Conservation (phyloP, 257 asterid genomes). For the Dorcoceras hygrometricum region DNA sequence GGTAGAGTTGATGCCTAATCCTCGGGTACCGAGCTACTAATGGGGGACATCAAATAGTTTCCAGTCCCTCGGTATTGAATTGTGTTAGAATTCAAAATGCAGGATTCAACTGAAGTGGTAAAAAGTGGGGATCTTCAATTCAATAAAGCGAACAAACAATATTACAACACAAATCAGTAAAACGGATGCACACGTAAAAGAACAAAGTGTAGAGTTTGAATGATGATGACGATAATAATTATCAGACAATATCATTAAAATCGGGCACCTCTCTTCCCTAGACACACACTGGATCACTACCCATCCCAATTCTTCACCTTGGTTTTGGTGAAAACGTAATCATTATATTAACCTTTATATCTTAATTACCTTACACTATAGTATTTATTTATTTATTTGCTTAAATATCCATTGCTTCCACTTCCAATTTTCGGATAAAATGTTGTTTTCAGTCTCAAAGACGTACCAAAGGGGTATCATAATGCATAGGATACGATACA, state of each 20-base stretch:
- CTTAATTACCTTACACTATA: conserved; percentile 24
- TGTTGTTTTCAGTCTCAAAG: too few relatives aligned
- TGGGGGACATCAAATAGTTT: too few relatives aligned
- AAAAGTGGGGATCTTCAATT: conserved; percentile 29
- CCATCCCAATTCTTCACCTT: conserved; percentile 29
- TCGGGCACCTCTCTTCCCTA: conserved; percentile 30
- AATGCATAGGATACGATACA: too few relatives aligned
- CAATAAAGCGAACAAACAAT: conserved; percentile 23
- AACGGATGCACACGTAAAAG: conserved; percentile 51
- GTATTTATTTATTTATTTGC: background rate
- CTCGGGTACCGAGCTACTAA: too few relatives aligned
- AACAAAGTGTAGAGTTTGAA: conserved; percentile 31
- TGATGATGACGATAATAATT: conserved; percentile 33
- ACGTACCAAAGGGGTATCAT: too few relatives aligned
- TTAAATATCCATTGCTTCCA: too few relatives aligned
- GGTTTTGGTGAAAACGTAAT: conserved; percentile 29
- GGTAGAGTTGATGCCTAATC: too few relatives aligned
- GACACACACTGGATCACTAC: conserved; percentile 40
- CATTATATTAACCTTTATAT: conserved; percentile 30
- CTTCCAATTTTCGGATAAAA: background rate
- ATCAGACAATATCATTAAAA: conserved; percentile 40
- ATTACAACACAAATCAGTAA: conserved; percentile 25
- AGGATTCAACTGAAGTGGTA: background rate
- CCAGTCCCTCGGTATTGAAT: too few relatives aligned
- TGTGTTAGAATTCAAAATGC: conserved; percentile 7